These are phyloP conservation scores for Aphanocladium album DNA, from an alignment of 2,329 filamentous ascomycete species.

Conservation along the genomic window DNA sequence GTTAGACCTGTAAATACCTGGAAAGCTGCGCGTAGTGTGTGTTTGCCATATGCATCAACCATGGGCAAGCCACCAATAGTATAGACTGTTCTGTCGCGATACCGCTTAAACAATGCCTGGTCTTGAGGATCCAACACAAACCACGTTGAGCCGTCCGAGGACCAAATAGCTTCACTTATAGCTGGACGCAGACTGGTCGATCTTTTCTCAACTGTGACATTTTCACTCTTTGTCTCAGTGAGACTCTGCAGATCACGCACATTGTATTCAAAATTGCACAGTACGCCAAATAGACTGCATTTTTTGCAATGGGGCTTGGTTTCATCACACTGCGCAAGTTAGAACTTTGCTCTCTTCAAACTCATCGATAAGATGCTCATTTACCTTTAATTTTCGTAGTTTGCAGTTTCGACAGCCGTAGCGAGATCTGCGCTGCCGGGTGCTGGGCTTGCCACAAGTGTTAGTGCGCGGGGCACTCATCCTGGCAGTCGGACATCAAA, in stretches of 20 bases:
- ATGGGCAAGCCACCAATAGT: background rate
- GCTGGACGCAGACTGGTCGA: background rate
- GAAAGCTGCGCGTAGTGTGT: background rate
- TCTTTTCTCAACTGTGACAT: background rate
- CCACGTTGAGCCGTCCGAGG: background rate
- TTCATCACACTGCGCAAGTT: conserved; percentile 2
- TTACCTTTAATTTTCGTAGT: conserved; percentile 44
- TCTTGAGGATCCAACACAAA: background rate
- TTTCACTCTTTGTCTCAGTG: background rate
- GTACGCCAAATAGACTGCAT: background rate
- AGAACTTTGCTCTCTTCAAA: background rate
- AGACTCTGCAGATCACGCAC: conserved; percentile 1
- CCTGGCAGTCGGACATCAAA: no score
- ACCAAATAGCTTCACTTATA: background rate
- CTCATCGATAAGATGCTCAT: background rate
- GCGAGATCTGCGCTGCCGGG: conserved; percentile 28
- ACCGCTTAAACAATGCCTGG: background rate
- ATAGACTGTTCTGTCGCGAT: background rate
- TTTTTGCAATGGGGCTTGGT: conserved; percentile 1
- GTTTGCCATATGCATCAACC: background rate
- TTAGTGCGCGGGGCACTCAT: background rate
- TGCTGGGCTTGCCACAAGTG: background rate
- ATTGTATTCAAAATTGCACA: conserved; percentile 4
- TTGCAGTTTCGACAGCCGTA: conserved; percentile 48
- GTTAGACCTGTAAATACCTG: background rate